A percentile compares a stretch with the other conserved stretches of the same genome.
These are phyloP conservation scores for Colletotrichum filicis DNA, from an alignment of 2,329 filamentous ascomycete species.

Conservation along the genomic window DNA sequence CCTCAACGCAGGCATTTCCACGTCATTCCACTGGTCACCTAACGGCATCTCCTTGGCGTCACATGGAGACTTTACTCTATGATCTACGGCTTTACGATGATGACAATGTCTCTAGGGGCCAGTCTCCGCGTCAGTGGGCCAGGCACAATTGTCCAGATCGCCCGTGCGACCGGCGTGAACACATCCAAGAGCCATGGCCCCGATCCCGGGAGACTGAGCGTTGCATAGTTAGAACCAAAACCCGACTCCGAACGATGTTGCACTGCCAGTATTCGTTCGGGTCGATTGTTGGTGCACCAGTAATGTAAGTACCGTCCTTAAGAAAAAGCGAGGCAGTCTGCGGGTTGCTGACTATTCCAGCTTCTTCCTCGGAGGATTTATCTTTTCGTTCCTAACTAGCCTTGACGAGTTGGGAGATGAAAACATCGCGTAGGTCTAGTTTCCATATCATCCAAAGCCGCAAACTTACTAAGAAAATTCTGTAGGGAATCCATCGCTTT, in stretches of 20 bases:
- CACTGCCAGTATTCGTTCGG: not conserved
- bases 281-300: not conserved
- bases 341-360: not conserved
- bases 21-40: no score
- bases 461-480: not conserved
- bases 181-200: not conserved
- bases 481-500: not conserved
- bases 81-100: not conserved
- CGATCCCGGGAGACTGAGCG: not conserved
- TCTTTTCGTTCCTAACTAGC: not conserved
- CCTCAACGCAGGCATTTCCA: no score
- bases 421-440: not conserved
- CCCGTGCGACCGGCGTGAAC: no score
- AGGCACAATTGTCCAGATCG: no score
- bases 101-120: not conserved
- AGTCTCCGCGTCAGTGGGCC: not conserved
- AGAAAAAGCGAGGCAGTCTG: no score
- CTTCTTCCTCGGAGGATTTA: not conserved
- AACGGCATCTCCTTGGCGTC: not conserved
- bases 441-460: no score
- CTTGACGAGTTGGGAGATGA: not conserved
- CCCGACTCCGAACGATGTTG: not conserved
- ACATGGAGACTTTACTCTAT: not conserved
- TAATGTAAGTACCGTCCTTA: no score
- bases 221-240: not conserved